Percentiles rank a stretch among this genome's conserved stretches.
These are phyloP conservation scores for Bryoerythrophyllum caledonicum DNA, from an alignment of 225 moss, liverwort and hornwort species.

Conservation along the genomic window DNA sequence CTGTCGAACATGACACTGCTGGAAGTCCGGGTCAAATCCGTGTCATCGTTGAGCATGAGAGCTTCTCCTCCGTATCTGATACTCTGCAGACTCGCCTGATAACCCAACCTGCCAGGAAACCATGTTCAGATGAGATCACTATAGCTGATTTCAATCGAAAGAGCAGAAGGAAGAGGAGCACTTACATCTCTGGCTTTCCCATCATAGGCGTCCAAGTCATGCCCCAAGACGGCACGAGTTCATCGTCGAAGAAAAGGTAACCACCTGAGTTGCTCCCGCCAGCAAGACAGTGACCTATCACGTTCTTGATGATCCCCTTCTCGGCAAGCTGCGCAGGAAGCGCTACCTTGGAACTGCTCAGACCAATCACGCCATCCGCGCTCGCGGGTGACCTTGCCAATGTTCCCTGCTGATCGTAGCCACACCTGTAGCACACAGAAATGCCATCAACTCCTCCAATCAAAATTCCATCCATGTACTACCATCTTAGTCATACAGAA, in stretches of 20 bases:
- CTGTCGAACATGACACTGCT: conserved; percentile 70
- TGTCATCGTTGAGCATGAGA: conserved; percentile 30
- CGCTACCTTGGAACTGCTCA: conserved; percentile 60
- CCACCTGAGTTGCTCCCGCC: conserved; percentile 66
- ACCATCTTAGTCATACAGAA: neutral
- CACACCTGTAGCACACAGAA: conserved; percentile 51
- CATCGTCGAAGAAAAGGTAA: conserved; percentile 72
- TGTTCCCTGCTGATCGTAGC: conserved; percentile 75
- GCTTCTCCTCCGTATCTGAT: conserved; percentile 52
- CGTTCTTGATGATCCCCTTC: conserved; percentile 54
- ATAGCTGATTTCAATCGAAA: neutral
- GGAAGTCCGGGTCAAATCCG: conserved; percentile 20
- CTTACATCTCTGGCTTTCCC: conserved; percentile 54
- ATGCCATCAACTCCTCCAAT: neutral
- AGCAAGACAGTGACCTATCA: conserved; percentile 68
- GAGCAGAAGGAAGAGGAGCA: neutral
- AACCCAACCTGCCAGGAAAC: conserved; percentile 55
- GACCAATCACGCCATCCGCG: conserved; percentile 75
- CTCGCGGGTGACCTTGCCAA: conserved; percentile 62
- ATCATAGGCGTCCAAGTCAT: conserved; percentile 69
- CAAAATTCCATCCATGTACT: neutral
- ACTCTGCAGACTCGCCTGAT: conserved; percentile 50
- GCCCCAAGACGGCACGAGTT: conserved; percentile 71
- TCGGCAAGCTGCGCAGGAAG: conserved; percentile 69
- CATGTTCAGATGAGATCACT: neutral